Evolutionary conservation across 352 stramenopile genomes (phyloP).

Genomic region (Phytophthora multivora): DNA sequence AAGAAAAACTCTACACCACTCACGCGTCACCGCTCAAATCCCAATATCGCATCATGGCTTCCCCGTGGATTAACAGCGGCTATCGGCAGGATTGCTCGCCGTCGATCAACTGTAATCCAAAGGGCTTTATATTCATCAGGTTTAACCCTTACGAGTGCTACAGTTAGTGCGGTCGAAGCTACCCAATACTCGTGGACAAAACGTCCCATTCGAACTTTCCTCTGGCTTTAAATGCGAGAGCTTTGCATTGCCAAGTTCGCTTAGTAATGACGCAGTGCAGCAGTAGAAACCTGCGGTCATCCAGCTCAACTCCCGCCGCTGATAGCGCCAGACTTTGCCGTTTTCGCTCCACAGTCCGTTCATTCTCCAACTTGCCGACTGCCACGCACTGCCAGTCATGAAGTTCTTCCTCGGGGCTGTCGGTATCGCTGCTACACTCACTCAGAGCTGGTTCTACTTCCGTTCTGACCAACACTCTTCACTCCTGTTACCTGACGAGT

Average conservation of each 20-base stretch:
- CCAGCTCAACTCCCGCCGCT: background rate
- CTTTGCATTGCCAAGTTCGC: too few relatives aligned
- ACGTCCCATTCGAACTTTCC: too few relatives aligned
- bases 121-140: too few relatives aligned
- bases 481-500: background rate
- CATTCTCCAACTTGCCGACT: constrained; percentile 24
- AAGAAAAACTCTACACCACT: constrained; percentile 3
- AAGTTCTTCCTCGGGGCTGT: constrained; percentile 23
- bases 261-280: too few relatives aligned
- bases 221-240: too few relatives aligned
- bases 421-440: constrained; percentile 12
- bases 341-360: background rate
- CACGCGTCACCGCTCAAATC: constrained; percentile 3
- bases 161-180: too few relatives aligned
- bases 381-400: constrained; percentile 11
- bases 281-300: background rate
- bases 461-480: background rate
- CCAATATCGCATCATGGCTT: background rate
- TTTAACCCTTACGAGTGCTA: too few relatives aligned
- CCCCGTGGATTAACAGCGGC: background rate
- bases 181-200: too few relatives aligned
- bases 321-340: constrained; percentile 10
- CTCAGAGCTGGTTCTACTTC: constrained; percentile 26
- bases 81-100: too few relatives aligned
- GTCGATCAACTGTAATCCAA: too few relatives aligned